Evolutionary conservation across 495 filamentous ascomycete genomes (phyloP), one percentile per base, ranked within the genome.

Genomic region (Barbatosphaeria neglecta): DNA sequence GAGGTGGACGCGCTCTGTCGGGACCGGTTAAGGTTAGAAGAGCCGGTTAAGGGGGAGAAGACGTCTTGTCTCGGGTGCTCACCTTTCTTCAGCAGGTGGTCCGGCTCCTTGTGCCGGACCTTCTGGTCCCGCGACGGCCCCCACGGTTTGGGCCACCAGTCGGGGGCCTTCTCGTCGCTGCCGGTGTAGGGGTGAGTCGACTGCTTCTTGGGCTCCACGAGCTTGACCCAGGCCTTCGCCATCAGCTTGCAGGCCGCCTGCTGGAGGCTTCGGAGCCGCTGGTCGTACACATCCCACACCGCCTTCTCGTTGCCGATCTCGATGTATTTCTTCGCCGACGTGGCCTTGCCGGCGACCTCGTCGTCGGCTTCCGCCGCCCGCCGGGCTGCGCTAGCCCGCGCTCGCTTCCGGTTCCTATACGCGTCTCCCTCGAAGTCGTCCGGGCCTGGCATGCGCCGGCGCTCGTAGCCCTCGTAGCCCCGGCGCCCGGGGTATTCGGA

Each of bases 131-230:
- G 53, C 15, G 53, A 54, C 1, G 66, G 44, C 1, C 67, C 69
- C 55, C 59, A 68, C 9, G 78, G 74, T 17, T 72, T 68, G 0
- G 87, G 87, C 90, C 90, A 96, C 86, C 87, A 95, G 16, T 70
- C 69, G 10, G 90, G 90, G 25, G 77, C 77, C 38, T 74, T 81
- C 25, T 70, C 65, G 37, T 83, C 72, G 3, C 81, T 74, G 16
- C 77, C 73, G 20, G 83, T 89, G 61, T 95, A 96, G 0, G 90
- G 90, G 51, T 85, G 80, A 38, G 74, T 81, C 0, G 82, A 80
- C 58, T 94, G 87, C 60, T 96, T 96, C 50, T 85, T 86, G 0
- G 89, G 85, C 43, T 88, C 84, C 3, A 94, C 82, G 15, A 80
- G 72, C 55, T 85, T 89, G 52, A 95, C 82, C 64, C 87, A 90